Conservation (phyloP, 441 rosid genomes). For the Adansonia madagascariensis region DNA sequence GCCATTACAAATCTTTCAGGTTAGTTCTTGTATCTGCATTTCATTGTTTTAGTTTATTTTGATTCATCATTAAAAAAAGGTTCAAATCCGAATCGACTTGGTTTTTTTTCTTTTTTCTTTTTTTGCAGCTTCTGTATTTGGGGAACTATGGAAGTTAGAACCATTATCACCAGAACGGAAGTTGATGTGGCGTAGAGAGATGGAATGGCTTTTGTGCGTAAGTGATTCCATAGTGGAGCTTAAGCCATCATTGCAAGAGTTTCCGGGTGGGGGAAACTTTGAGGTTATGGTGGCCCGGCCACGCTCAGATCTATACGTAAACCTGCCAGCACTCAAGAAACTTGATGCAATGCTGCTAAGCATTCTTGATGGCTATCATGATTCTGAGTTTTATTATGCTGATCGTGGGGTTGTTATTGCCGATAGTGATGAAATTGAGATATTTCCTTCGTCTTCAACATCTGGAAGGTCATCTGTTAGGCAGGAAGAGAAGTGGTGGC, state of each 20-base stretch:
- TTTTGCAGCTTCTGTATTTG: slow-evolving; percentile 85
- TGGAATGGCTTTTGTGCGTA: slow-evolving; percentile 89
- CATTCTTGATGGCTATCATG: slow-evolving; percentile 75
- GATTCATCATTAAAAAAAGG: neutral
- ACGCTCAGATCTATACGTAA: slow-evolving; percentile 79
- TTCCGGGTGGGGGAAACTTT: slow-evolving; percentile 86
- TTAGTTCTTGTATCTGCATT: slow-evolving; percentile 24
- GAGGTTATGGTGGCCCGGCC: slow-evolving; percentile 90
- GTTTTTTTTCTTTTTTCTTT: neutral
- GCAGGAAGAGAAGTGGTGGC: slow-evolving; percentile 98
- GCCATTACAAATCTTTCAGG: slow-evolving; percentile 98
- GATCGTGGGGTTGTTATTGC: slow-evolving; percentile 79
- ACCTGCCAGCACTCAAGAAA: slow-evolving; percentile 93
- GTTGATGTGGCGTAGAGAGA: slow-evolving; percentile 87
- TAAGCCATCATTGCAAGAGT: slow-evolving; percentile 84
- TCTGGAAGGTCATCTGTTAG: slow-evolving; percentile 65
- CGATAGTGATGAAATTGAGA: slow-evolving; percentile 54
- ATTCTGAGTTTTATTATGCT: slow-evolving; percentile 80
- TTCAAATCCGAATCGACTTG: neutral
- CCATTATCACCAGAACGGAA: slow-evolving; percentile 77
- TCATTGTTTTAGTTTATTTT: neutral
- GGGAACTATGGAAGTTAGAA: slow-evolving; percentile 90
- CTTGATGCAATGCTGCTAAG: slow-evolving; percentile 85
- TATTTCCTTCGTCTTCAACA: slow-evolving; percentile 47
- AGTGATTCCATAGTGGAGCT: slow-evolving; percentile 94